Conservation (phyloP, 768 basidiomycete genomes). For the Leccinum disarticulatum region DNA sequence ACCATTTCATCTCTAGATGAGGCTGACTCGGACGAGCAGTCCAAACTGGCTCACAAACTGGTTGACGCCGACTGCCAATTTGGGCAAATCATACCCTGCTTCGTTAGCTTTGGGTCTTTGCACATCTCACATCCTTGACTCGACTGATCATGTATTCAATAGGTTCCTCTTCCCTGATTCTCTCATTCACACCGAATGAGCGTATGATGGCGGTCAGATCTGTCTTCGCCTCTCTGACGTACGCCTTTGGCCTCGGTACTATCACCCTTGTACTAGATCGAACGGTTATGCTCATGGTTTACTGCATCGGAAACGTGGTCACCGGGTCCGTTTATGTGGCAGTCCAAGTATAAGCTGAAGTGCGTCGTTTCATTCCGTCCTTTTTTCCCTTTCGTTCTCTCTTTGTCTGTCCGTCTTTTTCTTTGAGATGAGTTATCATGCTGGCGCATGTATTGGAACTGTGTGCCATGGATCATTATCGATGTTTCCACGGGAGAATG, state of each 20-base stretch:
- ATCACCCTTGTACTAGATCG: slow-evolving; percentile 15
- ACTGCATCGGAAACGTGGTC: slow-evolving; percentile 63
- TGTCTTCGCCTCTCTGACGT: background rate
- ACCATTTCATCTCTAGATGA: too few relatives aligned
- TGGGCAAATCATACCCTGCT: too few relatives aligned
- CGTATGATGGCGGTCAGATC: slow-evolving; percentile 57
- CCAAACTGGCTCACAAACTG: slow-evolving; percentile 37
- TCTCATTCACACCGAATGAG: slow-evolving; percentile 68
- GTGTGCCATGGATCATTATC: too few relatives aligned
- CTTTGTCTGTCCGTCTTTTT: background rate
- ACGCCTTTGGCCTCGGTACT: background rate
- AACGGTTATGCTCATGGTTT: slow-evolving; percentile 73
- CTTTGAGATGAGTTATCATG: background rate
- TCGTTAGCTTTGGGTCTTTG: too few relatives aligned
- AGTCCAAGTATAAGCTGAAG: slow-evolving; percentile 64
- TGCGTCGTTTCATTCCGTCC: slow-evolving; percentile 22
- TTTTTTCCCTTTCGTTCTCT: too few relatives aligned
- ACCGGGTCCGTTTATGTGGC: slow-evolving; percentile 75
- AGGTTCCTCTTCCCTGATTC: slow-evolving; percentile 76
- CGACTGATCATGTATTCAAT: background rate
- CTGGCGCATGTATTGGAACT: too few relatives aligned
- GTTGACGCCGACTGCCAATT: too few relatives aligned
- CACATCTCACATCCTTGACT: background rate
- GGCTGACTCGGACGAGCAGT: too few relatives aligned
- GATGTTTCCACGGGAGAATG: slow-evolving; percentile 60